A percentile compares a stretch with the other conserved stretches of the same genome.
These are phyloP conservation scores for Leishmania mexicana DNA, from an alignment of 208 protist genomes.

Conservation along the genomic window DNA sequence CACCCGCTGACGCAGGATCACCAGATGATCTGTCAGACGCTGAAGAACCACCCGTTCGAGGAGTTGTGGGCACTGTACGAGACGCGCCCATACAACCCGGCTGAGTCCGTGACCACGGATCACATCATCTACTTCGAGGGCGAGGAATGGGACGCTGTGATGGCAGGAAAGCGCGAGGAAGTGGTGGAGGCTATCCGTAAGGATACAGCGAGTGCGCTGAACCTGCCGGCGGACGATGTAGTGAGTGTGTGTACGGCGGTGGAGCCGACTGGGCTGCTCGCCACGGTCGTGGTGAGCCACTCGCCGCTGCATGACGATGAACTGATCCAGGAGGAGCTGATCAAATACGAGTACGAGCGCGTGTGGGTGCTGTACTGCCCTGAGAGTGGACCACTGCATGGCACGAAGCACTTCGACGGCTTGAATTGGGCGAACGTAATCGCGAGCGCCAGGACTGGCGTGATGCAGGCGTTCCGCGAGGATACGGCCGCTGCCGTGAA, in stretches of 20 bases:
- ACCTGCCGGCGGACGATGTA: slow-evolving; percentile 31
- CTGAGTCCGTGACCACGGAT: slow-evolving; percentile 34
- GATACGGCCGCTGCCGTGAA: slow-evolving; percentile 43
- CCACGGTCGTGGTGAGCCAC: slow-evolving; percentile 32
- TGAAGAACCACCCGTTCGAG: slow-evolving; percentile 40
- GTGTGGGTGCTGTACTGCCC: slow-evolving; percentile 63
- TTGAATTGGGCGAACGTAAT: slow-evolving; percentile 43
- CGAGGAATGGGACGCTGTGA: slow-evolving; percentile 51
- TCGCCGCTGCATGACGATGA: slow-evolving; percentile 43
- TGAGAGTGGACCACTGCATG: slow-evolving; percentile 18
- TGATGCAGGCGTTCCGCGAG: slow-evolving; percentile 40
- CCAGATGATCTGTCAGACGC: slow-evolving; percentile 37
- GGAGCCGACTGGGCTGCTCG: slow-evolving; percentile 19
- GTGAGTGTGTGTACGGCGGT: slow-evolving; percentile 23
- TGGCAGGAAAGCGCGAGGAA: slow-evolving; percentile 23
- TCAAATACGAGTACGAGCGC: slow-evolving; percentile 34
- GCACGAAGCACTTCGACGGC: slow-evolving; percentile 37
- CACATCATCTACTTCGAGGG: slow-evolving; percentile 54
- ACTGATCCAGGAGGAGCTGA: slow-evolving; percentile 49
- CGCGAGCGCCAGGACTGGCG: slow-evolving; percentile 11
- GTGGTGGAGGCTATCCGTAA: slow-evolving; percentile 37
- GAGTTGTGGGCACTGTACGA: slow-evolving; percentile 56
- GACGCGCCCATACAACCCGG: slow-evolving; percentile 30
- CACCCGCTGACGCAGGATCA: slow-evolving; percentile 33
- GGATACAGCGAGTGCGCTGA: slow-evolving; percentile 44